A percentile compares a stretch with the other conserved stretches of the same genome.
These are phyloP conservation scores for Tolypocladium inflatum DNA, from an alignment of 2,329 filamentous ascomycete species.

Conservation along the genomic window DNA sequence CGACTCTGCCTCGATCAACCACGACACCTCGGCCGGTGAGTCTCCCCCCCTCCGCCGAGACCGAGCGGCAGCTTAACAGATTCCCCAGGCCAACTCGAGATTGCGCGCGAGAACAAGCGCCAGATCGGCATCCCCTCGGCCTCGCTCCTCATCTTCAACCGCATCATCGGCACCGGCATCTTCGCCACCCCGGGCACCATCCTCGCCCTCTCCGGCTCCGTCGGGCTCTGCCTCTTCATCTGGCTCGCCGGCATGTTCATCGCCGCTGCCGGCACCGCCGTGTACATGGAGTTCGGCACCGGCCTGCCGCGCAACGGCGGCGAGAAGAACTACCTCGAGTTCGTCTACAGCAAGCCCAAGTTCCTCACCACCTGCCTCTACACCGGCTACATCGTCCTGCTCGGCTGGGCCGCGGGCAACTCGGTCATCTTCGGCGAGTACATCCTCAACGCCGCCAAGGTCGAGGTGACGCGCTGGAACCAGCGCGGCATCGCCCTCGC, in stretches of 20 bases:
- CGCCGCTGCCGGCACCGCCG: slow-evolving; percentile 50
- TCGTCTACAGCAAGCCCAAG: slow-evolving; percentile 48
- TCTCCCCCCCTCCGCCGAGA: not conserved
- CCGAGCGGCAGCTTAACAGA: not conserved
- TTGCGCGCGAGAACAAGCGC: slow-evolving; percentile 37
- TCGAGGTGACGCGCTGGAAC: slow-evolving; percentile 56
- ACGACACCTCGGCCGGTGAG: slow-evolving; percentile 7
- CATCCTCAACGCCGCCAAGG: slow-evolving; percentile 54
- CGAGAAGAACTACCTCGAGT: slow-evolving; percentile 60
- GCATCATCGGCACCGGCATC: slow-evolving; percentile 58
- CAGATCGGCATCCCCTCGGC: slow-evolving; percentile 47
- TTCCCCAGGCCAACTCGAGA: slow-evolving; percentile 20
- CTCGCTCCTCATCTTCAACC: slow-evolving; percentile 52
- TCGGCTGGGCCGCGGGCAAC: slow-evolving; percentile 58
- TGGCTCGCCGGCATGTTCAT: slow-evolving; percentile 56
- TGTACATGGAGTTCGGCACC: slow-evolving; percentile 58
- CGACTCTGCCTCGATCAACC: slow-evolving; percentile 2
- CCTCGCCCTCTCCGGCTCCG: slow-evolving; percentile 45
- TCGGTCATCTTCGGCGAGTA: slow-evolving; percentile 64
- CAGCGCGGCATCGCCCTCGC: slow-evolving; percentile 57
- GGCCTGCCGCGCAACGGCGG: slow-evolving; percentile 55
- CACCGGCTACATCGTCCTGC: slow-evolving; percentile 50
- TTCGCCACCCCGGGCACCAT: slow-evolving; percentile 54
- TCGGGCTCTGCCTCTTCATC: slow-evolving; percentile 53
- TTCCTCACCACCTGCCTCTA: slow-evolving; percentile 54